phyloP scores from a whole-genome alignment of 768 basidiomycete genomes.

The Kwoniella sp. region DNA sequence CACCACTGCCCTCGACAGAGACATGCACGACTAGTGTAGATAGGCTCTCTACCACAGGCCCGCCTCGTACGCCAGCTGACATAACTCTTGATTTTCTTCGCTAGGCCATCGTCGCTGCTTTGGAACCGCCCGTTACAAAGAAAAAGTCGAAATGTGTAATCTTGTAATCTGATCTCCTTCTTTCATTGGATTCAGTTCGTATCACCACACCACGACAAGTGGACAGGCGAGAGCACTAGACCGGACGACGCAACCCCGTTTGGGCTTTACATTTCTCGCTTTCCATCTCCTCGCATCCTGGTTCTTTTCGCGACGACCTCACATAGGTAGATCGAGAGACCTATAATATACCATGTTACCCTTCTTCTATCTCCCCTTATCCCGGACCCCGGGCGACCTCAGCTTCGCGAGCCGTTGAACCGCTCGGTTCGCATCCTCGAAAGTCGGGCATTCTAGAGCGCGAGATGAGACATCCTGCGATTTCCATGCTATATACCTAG shows the following conservation, averaged over 20 bases:
- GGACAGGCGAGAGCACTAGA: no score
- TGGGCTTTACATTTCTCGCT: not conserved
- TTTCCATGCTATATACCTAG: no score
- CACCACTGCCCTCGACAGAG: not conserved
- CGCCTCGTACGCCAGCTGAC: no score
- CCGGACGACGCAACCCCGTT: not conserved
- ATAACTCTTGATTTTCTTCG: not conserved
- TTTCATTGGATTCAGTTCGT: not conserved
- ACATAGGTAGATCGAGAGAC: not conserved
- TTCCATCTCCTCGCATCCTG: not conserved
- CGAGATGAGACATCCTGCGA: no score
- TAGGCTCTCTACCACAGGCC: no score
- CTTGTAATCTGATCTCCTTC: slow-evolving; percentile 63
- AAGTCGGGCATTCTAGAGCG: no score
- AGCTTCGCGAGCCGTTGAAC: no score
- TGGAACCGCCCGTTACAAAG: slow-evolving; percentile 93
- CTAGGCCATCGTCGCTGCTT: slow-evolving; percentile 96
- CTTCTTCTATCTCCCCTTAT: not conserved
- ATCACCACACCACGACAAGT: no score
- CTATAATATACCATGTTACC: slow-evolving; percentile 18
- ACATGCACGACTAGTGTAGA: no score
- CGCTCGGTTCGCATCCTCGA: no score
- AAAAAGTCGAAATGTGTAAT: slow-evolving; percentile 80
- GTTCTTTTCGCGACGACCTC: not conserved
- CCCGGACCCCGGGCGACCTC: no score